A percentile compares a stretch with the other conserved stretches of the same genome.
phyloP scores from a whole-genome alignment of 352 stramenopile species.

The Pythium pectinolyticum region DNA sequence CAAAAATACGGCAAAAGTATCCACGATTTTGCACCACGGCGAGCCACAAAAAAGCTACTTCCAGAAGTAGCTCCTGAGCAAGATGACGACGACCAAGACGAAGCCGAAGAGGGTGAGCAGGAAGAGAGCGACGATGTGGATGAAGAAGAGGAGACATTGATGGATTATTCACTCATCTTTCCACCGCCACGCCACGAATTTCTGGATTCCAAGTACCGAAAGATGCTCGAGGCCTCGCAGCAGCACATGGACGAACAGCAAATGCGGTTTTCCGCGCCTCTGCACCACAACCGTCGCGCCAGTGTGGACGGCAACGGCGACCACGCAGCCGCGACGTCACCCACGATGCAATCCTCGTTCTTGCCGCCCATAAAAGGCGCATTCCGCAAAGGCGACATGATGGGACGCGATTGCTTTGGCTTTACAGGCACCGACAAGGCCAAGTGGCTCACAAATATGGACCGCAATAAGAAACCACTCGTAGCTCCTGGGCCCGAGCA shows the following conservation, averaged over 20 bases:
- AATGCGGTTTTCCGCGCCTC: conserved; percentile 71
- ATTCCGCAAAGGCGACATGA: conserved; percentile 41
- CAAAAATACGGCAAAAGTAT: conserved; percentile 71
- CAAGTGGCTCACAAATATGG: conserved; percentile 42
- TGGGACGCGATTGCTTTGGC: conserved; percentile 76
- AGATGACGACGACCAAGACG: background rate
- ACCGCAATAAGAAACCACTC: conserved; percentile 58
- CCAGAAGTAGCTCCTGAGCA: background rate
- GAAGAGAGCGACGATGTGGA: too few relatives aligned
- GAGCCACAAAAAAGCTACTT: background rate
- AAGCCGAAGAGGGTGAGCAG: too few relatives aligned
- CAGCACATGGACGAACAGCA: conserved; percentile 80
- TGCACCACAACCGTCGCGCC: conserved; percentile 72
- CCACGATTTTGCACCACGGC: conserved; percentile 41
- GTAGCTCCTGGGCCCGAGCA: conserved; percentile 68
- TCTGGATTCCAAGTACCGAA: conserved; percentile 60
- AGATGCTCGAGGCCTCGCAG: conserved; percentile 81
- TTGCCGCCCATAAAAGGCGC: conserved; percentile 57
- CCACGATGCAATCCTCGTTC: conserved; percentile 22
- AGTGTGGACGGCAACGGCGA: conserved; percentile 24
- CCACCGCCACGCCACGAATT: conserved; percentile 42
- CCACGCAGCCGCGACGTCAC: background rate
- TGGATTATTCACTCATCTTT: conserved; percentile 74
- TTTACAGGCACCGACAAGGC: conserved; percentile 80
- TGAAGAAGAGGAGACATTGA: conserved; percentile 45